phyloP scores from a whole-genome alignment of 148 eudicot genomes.

The Silene latifolia region DNA sequence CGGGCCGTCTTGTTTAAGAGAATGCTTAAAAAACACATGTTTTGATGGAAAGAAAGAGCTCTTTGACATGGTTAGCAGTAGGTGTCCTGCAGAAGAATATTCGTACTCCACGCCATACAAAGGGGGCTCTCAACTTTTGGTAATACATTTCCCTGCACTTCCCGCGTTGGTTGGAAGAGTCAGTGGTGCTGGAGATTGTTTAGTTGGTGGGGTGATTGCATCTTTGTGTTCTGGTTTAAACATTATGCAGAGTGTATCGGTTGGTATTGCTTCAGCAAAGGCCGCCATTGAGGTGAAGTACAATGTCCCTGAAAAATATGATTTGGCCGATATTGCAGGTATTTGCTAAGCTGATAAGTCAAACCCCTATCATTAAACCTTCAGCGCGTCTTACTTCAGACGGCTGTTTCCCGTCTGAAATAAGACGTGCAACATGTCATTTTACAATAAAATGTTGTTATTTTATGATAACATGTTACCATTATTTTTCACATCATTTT shows the following conservation, averaged over 20 bases:
- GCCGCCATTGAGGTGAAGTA: constrained; percentile 62
- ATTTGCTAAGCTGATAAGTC: constrained; percentile 1
- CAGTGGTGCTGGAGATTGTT: constrained; percentile 96
- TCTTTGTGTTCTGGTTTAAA: constrained; percentile 76
- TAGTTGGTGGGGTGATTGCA: constrained; percentile 84
- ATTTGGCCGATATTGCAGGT: constrained; percentile 64
- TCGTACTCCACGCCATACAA: constrained; percentile 22
- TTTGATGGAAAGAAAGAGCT: constrained; percentile 36
- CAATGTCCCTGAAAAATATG: constrained; percentile 60
- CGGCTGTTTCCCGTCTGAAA: too few species aligned
- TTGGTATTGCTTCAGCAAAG: constrained; percentile 90
- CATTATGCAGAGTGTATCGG: constrained; percentile 79
- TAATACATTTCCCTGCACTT: constrained; percentile 79
- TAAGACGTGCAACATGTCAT: too few species aligned
- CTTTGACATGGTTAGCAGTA: constrained; percentile 37
- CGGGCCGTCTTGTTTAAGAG: constrained; percentile 29
- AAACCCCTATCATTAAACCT: background rate
- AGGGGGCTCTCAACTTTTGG: constrained; percentile 38
- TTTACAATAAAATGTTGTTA: too few species aligned
- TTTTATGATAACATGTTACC: too few species aligned
- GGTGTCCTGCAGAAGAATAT: constrained; percentile 50
- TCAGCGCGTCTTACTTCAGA: too few species aligned
- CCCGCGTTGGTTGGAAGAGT: constrained; percentile 67
- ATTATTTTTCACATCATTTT: too few species aligned
- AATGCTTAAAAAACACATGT: constrained; percentile 19